These are phyloP conservation scores for Kickxella alabastrina DNA, from an alignment of 192 early-diverging fungal genomes.

Conservation along the genomic window DNA sequence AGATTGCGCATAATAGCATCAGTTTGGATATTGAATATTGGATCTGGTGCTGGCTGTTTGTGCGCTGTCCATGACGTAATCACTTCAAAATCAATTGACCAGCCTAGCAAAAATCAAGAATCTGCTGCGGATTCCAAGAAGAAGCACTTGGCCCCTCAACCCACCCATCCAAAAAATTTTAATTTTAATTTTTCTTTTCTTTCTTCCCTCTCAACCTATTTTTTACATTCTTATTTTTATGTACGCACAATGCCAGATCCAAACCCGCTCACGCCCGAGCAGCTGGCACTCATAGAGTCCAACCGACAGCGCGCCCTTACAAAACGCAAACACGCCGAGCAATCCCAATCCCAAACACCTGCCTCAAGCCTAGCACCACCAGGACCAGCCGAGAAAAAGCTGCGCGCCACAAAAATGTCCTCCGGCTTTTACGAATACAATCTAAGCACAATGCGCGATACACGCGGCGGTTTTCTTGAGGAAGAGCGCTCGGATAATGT, in stretches of 20 bases:
- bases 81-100: too few species aligned
- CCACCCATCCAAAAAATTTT: too few species aligned
- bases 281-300: conserved; percentile 41
- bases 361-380: conserved; percentile 1
- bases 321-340: conserved; percentile 14
- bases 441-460: conserved; percentile 79
- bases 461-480: conserved; percentile 80
- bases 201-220: background rate
- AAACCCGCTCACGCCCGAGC: conserved; percentile 53
- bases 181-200: too few species aligned
- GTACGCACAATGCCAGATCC: too few species aligned
- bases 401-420: conserved; percentile 32
- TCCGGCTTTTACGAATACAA: conserved; percentile 76
- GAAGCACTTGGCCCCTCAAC: too few species aligned
- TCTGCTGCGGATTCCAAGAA: too few species aligned
- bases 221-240: too few species aligned
- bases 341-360: conserved; percentile 4
- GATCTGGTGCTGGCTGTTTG: too few species aligned
- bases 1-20: too few species aligned
- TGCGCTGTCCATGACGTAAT: too few species aligned
- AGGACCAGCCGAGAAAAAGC: conserved; percentile 8
- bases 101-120: too few species aligned
- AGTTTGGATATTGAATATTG: too few species aligned
- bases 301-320: conserved; percentile 52
- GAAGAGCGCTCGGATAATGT: conserved; percentile 48